Evolutionary conservation across 176 grass and related monocot genomes (phyloP), one percentile per base, ranked within the genome.

Genomic region (Puya raimondii): DNA sequence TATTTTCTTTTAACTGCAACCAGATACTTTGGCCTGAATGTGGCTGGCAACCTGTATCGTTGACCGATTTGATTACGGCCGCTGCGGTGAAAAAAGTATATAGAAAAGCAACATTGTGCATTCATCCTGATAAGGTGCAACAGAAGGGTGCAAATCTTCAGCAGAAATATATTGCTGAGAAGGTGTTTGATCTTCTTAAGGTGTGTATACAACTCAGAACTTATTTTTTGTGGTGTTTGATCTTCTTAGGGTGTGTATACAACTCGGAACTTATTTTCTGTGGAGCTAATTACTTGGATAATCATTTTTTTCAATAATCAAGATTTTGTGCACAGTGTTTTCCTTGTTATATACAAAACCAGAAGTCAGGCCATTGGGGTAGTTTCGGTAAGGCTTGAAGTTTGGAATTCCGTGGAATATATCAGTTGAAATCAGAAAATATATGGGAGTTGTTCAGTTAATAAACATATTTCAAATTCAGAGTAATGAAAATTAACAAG

Each of bases 161-260:
- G 49, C 82, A 79, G 61, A 84, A 84, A 66, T 84, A 79, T 75
- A 84, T 84, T 68, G 69, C 82, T 65, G 82, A 84, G 47, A 84
- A 79, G 71, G 82, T 84, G 29, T 84, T 84, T 75, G 82, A 84
- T 79, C 66, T 84, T 16, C 82, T 84, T 61, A 84, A 84, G 82
- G 82, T 84, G 25, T 12, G 53, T 26, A 17, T 23, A 18, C n/a
- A 14, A 9, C 69, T 57, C 21, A 9, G 0, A 53, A 64, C 11
- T 68, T 70, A 9, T 51, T 23, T 69, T 21, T 58, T 14, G 4
- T 8, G 33, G 0, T 84, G 29, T 84, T 84, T 75, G 82, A 84
- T 79, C 66, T 84, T 16, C 82, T 84, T 61, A 84, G 79, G 82
- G 82, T 84, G 25, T 12, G 53, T 26, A 17, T 23, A 18, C n/a